Evolutionary conservation across 1,284 basidiomycete species (phyloP), one percentile per base, ranked within the genome.

Genomic region (Leucoagaricus sp.): DNA sequence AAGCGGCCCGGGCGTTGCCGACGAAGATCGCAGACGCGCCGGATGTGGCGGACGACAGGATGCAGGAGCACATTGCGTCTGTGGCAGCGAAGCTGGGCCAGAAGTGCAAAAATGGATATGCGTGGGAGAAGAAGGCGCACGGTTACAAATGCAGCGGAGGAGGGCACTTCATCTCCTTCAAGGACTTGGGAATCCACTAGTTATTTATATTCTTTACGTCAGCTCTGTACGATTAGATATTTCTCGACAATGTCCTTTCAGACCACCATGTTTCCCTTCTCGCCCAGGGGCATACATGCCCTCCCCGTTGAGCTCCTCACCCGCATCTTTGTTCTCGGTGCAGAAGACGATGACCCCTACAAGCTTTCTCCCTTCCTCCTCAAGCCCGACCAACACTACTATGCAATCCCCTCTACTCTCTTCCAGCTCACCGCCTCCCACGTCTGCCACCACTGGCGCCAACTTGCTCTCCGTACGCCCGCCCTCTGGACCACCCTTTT

Each of bases 241-340:
- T 50, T 33, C 29, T 23, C 10, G 23, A 10, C 40, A 28, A 29
- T 17, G 44, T 23, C 41, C n/a, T 28, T 17, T 34, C 28, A 4
- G 10, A 26, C 53, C 6, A 13, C 25, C 45, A 53, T 56, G 53
- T 60, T 59, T 59, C 36, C 59, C 53, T 56, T 58, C 50, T 63
- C 61, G 41, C 60, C 58, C 23, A 63, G 67, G 34, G 67, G 70
- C 63, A 74, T 82, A 38, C 67, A 78, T 62, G 61, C 69, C 12
- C 75, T 86, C 53, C 84, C 84, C 36, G 77, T 82, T 55, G 84
- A 86, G 65, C 74, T 85, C 58, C 70, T 86, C 60, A 70, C 78
- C 42, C 71, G 77, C 38, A 75, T 86, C 26, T 84, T 85, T 67
- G 61, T 75, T 54, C 71, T 84, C 19, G 83, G 82, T 51, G 72